Conservation (phyloP, 1,284 basidiomycete species). For the Ustilago vetiveriae region DNA sequence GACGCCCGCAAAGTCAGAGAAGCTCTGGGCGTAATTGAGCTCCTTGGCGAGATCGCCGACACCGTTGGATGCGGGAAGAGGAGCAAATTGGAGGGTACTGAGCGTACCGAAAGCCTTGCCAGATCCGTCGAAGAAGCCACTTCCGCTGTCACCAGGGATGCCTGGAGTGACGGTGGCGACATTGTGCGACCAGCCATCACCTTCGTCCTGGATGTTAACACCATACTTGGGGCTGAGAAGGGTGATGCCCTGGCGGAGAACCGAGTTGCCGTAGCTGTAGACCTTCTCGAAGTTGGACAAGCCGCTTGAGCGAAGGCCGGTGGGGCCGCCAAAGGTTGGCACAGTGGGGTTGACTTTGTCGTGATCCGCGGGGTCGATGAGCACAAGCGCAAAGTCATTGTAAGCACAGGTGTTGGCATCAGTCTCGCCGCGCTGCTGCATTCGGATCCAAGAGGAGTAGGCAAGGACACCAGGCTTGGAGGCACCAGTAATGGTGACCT, state of each 20-base stretch:
- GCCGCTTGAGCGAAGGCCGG: slow-evolving; percentile 28
- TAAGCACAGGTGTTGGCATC: slow-evolving; percentile 47
- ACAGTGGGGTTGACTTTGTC: slow-evolving; percentile 52
- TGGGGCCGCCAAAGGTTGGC: slow-evolving; percentile 50
- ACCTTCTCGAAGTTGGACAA: slow-evolving; percentile 34
- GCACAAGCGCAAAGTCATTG: slow-evolving; percentile 52
- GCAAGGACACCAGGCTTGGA: slow-evolving; percentile 37
- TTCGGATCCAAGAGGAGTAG: slow-evolving; percentile 50
- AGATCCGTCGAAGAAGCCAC: slow-evolving; percentile 42
- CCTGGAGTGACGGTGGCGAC: slow-evolving; percentile 39
- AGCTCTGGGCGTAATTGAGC: slow-evolving; percentile 39
- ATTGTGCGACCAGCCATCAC: slow-evolving; percentile 51
- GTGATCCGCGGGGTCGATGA: slow-evolving; percentile 50
- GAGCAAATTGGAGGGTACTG: slow-evolving; percentile 48
- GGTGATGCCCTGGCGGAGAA: slow-evolving; percentile 47
- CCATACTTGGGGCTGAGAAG: slow-evolving; percentile 54
- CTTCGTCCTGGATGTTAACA: slow-evolving; percentile 35
- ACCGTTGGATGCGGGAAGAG: slow-evolving; percentile 47
- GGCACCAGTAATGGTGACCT: slow-evolving; percentile 51
- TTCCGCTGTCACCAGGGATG: slow-evolving; percentile 53
- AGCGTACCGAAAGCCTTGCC: slow-evolving; percentile 47
- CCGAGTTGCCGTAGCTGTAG: slow-evolving; percentile 56
- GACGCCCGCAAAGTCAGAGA: slow-evolving; percentile 43
- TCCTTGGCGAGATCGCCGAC: slow-evolving; percentile 44
- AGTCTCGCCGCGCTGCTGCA: slow-evolving; percentile 46